phyloP scores from a whole-genome alignment of 2,329 filamentous ascomycete species.

The Chaetomiaceae sp. region DNA sequence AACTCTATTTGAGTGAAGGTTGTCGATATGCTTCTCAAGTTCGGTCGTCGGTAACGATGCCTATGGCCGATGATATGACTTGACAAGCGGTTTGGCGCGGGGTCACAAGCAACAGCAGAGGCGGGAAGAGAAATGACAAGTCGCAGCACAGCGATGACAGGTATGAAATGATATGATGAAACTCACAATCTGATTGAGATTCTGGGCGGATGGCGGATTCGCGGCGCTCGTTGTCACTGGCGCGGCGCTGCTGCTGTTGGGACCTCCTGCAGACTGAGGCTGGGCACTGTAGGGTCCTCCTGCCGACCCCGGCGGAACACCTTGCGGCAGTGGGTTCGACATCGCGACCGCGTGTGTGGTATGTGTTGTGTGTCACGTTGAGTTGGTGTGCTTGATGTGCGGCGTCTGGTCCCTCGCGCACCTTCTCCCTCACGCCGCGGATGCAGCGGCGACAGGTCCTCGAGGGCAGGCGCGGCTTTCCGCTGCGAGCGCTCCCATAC shows the following conservation, averaged over 20 bases:
- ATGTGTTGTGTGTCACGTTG: no score
- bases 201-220: constrained; percentile 65
- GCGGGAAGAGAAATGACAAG: neutral
- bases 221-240: constrained; percentile 21
- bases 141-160: neutral
- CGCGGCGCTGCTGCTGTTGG: constrained; percentile 10
- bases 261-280: constrained; percentile 22
- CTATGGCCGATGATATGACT: no score
- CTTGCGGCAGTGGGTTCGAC: constrained; percentile 18
- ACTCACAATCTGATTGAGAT: constrained; percentile 92
- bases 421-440: no score
- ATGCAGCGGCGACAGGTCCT: no score
- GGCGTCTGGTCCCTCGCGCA: no score
- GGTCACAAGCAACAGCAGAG: neutral
- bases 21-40: no score
- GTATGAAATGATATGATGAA: neutral
- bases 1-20: no score
- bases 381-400: no score
- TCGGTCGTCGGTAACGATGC: no score
- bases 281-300: constrained; percentile 19
- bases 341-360: constrained; percentile 5
- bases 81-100: no score
- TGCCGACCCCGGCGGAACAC: constrained; percentile 11
- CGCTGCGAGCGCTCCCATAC: no score
- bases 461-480: no score